These are phyloP conservation scores for Trametes meyenii DNA, from an alignment of 768 basidiomycete genomes.

Conservation along the genomic window DNA sequence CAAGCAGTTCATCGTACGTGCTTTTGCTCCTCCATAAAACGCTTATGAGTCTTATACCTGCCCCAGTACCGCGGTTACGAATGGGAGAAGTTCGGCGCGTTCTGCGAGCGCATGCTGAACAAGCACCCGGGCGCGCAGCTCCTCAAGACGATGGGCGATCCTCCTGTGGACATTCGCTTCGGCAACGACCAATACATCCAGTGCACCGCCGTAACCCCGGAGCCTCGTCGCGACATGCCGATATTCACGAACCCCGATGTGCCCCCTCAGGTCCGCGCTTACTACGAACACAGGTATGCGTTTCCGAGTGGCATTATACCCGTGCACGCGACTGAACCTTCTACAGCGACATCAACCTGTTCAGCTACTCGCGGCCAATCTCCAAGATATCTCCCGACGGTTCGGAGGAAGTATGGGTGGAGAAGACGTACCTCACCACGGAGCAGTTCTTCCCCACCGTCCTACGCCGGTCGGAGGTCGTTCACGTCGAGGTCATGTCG, in stretches of 20 bases:
- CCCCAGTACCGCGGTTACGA: conserved; percentile 88
- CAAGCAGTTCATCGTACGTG: conserved; percentile 86
- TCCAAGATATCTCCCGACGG: conserved; percentile 66
- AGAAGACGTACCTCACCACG: conserved; percentile 86
- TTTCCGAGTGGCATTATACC: background rate
- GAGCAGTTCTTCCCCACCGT: conserved; percentile 93
- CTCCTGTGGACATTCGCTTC: conserved; percentile 77
- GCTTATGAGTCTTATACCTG: conserved; percentile 1
- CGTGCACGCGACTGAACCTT: background rate
- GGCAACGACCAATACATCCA: conserved; percentile 87
- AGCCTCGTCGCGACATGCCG: conserved; percentile 74
- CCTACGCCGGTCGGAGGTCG: conserved; percentile 84
- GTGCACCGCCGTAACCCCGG: conserved; percentile 82
- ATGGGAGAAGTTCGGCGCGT: conserved; percentile 90
- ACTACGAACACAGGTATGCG: conserved; percentile 82
- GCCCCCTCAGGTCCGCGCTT: conserved; percentile 73
- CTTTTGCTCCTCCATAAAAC: background rate
- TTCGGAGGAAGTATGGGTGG: conserved; percentile 78
- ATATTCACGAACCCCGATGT: conserved; percentile 89
- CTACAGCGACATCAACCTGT: conserved; percentile 76
- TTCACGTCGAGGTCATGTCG: conserved; percentile 68
- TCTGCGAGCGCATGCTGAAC: conserved; percentile 89
- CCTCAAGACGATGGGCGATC: conserved; percentile 72
- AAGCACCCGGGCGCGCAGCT: conserved; percentile 88
- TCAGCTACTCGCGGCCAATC: conserved; percentile 74